phyloP scores from a whole-genome alignment of 495 filamentous ascomycete genomes.

The Eremomyces bilateralis region DNA sequence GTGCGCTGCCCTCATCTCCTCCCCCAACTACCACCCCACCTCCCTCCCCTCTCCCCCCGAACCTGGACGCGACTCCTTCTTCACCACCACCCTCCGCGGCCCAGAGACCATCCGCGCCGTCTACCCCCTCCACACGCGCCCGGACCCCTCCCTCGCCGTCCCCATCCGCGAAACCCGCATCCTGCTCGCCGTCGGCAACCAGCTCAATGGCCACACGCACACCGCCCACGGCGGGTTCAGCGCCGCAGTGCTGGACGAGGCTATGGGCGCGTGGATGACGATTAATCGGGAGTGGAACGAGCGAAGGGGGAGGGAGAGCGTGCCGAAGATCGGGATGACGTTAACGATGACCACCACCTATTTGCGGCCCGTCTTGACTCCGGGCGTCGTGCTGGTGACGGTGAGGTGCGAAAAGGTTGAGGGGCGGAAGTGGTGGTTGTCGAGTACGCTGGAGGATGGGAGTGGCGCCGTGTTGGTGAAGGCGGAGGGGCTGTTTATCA shows the following conservation, averaged over 20 bases:
- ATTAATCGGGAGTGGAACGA: slow-evolving; percentile 21
- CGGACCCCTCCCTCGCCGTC: slow-evolving; percentile 11
- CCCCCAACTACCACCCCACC: slow-evolving; percentile 19
- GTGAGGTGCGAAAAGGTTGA: slow-evolving; percentile 17
- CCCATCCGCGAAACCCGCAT: slow-evolving; percentile 19
- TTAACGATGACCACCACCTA: slow-evolving; percentile 37
- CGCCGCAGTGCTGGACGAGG: slow-evolving; percentile 35
- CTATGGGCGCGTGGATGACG: slow-evolving; percentile 27
- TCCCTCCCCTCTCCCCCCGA: slow-evolving; percentile 20
- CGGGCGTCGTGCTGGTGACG: slow-evolving; percentile 28
- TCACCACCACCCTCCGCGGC: slow-evolving; percentile 32
- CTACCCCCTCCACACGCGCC: slow-evolving; percentile 21
- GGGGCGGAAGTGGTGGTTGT: slow-evolving; percentile 17
- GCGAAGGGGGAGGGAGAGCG: slow-evolving; percentile 3
- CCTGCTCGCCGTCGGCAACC: slow-evolving; percentile 29
- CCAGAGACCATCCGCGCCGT: slow-evolving; percentile 27
- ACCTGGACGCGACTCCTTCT: slow-evolving; percentile 36
- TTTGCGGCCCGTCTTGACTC: slow-evolving; percentile 29
- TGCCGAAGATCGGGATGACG: slow-evolving; percentile 23
- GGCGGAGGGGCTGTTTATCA: slow-evolving; percentile 18
- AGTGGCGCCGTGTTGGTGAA: slow-evolving; percentile 15
- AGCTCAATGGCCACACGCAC: slow-evolving; percentile 34
- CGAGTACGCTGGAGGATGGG: slow-evolving; percentile 14
- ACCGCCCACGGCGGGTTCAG: slow-evolving; percentile 39
- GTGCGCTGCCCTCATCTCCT: slow-evolving; percentile 27